Conservation (phyloP, 805 yeast genomes). For the Starmerella khaoyaiensis region DNA sequence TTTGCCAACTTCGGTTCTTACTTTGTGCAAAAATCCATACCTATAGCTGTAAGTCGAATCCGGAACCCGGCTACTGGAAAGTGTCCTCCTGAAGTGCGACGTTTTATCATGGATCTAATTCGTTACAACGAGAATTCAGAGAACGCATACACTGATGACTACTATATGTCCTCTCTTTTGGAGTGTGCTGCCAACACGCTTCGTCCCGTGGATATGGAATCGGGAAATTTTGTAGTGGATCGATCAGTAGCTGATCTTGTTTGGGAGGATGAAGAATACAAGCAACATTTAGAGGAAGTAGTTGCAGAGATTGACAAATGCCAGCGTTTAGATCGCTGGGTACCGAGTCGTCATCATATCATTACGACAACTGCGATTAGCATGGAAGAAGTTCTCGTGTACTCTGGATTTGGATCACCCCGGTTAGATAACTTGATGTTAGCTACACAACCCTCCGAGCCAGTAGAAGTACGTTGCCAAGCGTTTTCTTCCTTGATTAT, state of each 20-base stretch:
- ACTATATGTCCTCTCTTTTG: conserved; percentile 49
- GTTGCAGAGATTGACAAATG: conserved; percentile 59
- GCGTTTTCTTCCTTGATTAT: conserved; percentile 60
- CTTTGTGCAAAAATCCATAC: conserved; percentile 58
- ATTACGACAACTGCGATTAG: conserved; percentile 45
- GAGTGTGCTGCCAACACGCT: conserved; percentile 38
- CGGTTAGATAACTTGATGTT: conserved; percentile 43
- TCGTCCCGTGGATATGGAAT: conserved; percentile 14
- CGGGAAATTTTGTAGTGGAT: conserved; percentile 9
- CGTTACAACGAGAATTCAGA: conserved; percentile 76
- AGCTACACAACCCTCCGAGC: conserved; percentile 37
- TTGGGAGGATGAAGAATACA: conserved; percentile 12
- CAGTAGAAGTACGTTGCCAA: conserved; percentile 43
- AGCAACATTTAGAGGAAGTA: conserved; percentile 35
- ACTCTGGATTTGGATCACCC: conserved; percentile 40
- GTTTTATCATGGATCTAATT: conserved; percentile 54
- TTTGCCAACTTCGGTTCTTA: conserved; percentile 59
- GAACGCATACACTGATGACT: conserved; percentile 62
- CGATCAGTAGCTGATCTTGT: neutral
- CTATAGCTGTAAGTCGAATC: conserved; percentile 45
- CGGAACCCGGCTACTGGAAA: conserved; percentile 46
- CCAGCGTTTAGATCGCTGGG: conserved; percentile 72
- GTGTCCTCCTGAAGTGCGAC: conserved; percentile 46
- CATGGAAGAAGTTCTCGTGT: conserved; percentile 47
- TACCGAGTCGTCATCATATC: conserved; percentile 53